phyloP scores from a whole-genome alignment of 1,284 basidiomycete genomes.

The Vanrija humicola region DNA sequence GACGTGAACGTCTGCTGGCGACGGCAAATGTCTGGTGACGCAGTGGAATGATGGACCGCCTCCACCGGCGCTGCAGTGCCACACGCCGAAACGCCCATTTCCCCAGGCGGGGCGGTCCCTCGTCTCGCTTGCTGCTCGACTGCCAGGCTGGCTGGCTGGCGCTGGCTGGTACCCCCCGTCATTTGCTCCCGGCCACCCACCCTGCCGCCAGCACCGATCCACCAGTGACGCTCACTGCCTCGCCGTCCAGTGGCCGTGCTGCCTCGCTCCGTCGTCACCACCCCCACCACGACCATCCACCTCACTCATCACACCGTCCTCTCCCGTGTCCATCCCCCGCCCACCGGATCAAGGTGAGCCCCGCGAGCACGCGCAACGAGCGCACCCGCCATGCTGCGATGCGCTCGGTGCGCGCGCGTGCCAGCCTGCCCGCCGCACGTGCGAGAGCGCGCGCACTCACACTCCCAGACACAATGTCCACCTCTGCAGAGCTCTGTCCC shows the following conservation, averaged over 20 bases:
- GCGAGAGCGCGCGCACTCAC: not conserved
- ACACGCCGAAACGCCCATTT: no score
- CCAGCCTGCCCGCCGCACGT: not conserved
- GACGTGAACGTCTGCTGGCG: no score
- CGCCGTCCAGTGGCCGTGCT: not conserved
- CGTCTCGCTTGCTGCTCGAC: no score
- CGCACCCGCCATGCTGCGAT: not conserved
- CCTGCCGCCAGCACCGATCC: not conserved
- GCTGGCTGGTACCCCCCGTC: no score
- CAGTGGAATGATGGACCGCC: conserved; percentile 14
- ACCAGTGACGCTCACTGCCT: not conserved
- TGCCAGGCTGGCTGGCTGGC: no score
- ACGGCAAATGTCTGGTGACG: no score
- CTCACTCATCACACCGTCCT: no score
- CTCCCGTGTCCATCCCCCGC: not conserved
- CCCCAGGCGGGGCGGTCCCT: no score
- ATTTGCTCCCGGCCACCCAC: no score
- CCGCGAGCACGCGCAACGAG: not conserved
- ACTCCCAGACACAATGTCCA: conserved; percentile 57
- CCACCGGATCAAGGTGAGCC: not conserved
- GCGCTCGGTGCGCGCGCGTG: not conserved
- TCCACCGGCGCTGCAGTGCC: conserved; percentile 10
- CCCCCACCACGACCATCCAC: not conserved
- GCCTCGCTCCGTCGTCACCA: not conserved
- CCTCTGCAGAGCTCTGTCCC: conserved; percentile 71